Evolutionary conservation across 2,329 filamentous ascomycete species (phyloP), one percentile per base, ranked within the genome.

Genomic region (Sporothrix luriei): DNA sequence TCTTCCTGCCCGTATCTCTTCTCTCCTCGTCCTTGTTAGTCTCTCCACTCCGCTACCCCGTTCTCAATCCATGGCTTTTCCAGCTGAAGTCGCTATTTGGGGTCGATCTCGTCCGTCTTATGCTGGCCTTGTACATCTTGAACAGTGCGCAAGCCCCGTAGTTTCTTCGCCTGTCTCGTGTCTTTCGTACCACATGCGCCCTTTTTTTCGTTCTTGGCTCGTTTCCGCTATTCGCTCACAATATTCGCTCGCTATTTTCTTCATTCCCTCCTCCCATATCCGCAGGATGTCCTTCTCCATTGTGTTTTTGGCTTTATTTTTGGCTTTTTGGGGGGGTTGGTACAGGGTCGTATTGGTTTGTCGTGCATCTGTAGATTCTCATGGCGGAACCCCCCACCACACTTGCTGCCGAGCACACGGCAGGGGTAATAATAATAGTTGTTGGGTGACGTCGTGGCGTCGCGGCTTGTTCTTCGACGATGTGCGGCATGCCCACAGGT

Each of bases 291-390:
- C 26, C 21, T 62, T 62, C 40, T 65, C 40, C 43, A 51, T 51
- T 51, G 26, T 49, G 55, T 65, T 55, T 33, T 38, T 48, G 16
- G 40, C 19, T 52, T 52, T 61, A n/a, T n/a, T n/a, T 62, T 33
- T 51, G 33, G 2, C 33, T 26, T 46, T 38, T 14, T 29, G 21
- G 29, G 33, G 29, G 29, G 2, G 13, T 49, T 55, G 16, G 66
- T 61, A 61, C 49, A 48, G 19, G 24, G 38, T 46, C 38, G 49
- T 46, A 55, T 48, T 64, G 29, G 51, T 54, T 46, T 3, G 21
- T 62, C 46, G 38, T 62, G 57, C 57, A 26, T 62, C 57, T 46
- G 57, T 62, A 46, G 57, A 62, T 46, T 62, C 57, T 46, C 57
- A 46, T 46, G 38, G 57, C 46, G 57, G 57, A 38, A 38, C 7